These are phyloP conservation scores for Rickenella mellea DNA, from an alignment of 768 basidiomycete species.

Conservation along the genomic window DNA sequence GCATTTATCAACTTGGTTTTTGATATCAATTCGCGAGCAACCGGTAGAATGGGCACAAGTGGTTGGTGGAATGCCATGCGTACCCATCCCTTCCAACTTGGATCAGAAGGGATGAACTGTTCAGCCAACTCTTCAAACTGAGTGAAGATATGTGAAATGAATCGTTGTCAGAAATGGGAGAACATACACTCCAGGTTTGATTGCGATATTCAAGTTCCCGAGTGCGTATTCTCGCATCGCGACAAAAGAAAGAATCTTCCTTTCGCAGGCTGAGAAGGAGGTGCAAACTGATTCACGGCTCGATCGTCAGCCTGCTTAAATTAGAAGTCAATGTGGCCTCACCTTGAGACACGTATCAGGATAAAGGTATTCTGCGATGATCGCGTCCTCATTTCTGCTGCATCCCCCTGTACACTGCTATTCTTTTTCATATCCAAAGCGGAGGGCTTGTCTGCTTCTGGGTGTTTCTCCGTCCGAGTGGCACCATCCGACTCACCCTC, in stretches of 20 bases:
- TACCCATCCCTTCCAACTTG: slow-evolving; percentile 74
- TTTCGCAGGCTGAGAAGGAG: slow-evolving; percentile 71
- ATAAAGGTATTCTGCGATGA: slow-evolving; percentile 81
- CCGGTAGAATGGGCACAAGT: slow-evolving; percentile 66
- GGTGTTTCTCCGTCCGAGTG: too few species aligned
- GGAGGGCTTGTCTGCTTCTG: too few species aligned
- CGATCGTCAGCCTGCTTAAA: slow-evolving; percentile 9
- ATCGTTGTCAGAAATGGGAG: background rate
- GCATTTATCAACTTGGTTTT: slow-evolving; percentile 65
- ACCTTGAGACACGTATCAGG: slow-evolving; percentile 67
- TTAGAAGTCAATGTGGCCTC: slow-evolving; percentile 14
- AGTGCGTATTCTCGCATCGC: slow-evolving; percentile 70
- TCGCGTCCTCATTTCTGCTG: slow-evolving; percentile 73
- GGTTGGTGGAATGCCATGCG: slow-evolving; percentile 79
- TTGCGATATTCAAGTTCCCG: slow-evolving; percentile 76
- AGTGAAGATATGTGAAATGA: slow-evolving; percentile 2
- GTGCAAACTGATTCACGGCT: slow-evolving; percentile 38
- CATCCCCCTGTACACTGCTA: slow-evolving; percentile 37
- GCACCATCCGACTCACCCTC: too few species aligned
- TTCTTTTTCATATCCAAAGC: background rate
- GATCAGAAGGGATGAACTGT: slow-evolving; percentile 71
- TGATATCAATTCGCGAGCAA: slow-evolving; percentile 67
- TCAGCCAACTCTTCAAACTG: slow-evolving; percentile 75
- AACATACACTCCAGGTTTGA: slow-evolving; percentile 71
- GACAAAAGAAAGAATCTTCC: slow-evolving; percentile 77